A percentile compares a stretch with the other conserved stretches of the same genome.
Conservation (phyloP, 441 rosid genomes). For the Capsella rubella region DNA sequence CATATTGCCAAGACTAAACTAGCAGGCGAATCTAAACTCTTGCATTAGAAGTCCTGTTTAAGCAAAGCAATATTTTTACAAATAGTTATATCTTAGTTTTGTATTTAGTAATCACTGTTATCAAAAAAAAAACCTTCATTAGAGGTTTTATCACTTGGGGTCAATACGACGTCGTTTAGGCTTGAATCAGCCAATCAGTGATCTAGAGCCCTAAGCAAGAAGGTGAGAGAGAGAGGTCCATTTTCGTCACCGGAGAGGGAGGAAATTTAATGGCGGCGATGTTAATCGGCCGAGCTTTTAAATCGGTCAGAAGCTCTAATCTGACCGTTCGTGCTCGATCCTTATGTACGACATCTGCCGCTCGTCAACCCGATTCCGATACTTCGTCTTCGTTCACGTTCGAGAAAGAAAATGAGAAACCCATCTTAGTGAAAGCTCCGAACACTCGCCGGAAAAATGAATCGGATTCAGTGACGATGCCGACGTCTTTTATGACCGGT, state of each 20-base stretch:
- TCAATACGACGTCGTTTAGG: neutral
- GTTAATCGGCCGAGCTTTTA: constrained; percentile 51
- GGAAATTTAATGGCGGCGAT: constrained; percentile 56
- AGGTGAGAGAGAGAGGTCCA: constrained; percentile 14
- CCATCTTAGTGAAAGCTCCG: constrained; percentile 53
- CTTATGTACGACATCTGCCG: constrained; percentile 52
- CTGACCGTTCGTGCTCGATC: constrained; percentile 46
- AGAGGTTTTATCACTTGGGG: too few relatives aligned
- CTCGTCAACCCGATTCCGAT: constrained; percentile 49
- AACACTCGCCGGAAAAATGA: constrained; percentile 46
- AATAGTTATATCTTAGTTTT: too few relatives aligned
- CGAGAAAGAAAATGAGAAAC: constrained; percentile 47
- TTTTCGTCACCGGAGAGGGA: constrained; percentile 19
- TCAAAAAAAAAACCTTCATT: too few relatives aligned
- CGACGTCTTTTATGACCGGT: constrained; percentile 90
- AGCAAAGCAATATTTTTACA: too few relatives aligned
- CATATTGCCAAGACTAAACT: too few relatives aligned
- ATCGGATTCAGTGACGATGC: constrained; percentile 74
- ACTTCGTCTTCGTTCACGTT: constrained; percentile 58
- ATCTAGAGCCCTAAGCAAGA: constrained; percentile 25
- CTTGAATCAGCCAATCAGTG: neutral
- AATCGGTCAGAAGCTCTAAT: constrained; percentile 41
- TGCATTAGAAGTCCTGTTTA: too few relatives aligned
- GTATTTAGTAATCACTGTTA: too few relatives aligned
- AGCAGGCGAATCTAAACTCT: too few relatives aligned